Evolutionary conservation across 2,329 filamentous ascomycete genomes (phyloP).

Genomic region (Colletotrichum sp.): DNA sequence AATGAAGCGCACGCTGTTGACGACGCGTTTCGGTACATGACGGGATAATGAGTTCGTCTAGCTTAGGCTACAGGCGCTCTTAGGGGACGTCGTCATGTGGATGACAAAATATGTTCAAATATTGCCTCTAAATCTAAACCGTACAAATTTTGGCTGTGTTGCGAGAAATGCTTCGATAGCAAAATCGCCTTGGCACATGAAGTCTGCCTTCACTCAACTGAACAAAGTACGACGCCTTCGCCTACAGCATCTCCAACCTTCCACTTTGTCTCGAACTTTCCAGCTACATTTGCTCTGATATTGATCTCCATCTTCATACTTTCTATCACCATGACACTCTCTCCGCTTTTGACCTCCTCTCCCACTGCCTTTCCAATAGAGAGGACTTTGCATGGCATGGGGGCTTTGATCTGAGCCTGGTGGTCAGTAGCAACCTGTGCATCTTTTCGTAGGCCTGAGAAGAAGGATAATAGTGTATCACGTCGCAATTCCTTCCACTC

Average conservation of each 20-base stretch:
- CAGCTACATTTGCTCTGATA: background rate
- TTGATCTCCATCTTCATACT: background rate
- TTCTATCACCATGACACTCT: background rate
- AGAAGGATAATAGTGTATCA: background rate
- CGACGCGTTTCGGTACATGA: background rate
- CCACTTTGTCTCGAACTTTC: background rate
- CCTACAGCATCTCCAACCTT: background rate
- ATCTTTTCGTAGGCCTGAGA: background rate
- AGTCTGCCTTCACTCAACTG: background rate
- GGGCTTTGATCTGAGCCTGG: background rate
- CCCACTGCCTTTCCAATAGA: background rate
- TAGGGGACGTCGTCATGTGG: rapidly evolving
- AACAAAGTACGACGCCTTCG: background rate
- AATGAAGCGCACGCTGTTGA: background rate
- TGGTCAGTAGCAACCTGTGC: background rate
- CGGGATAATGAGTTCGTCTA: background rate
- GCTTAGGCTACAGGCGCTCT: background rate
- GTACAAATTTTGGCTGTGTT: background rate
- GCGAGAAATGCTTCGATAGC: background rate
- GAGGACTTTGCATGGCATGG: background rate
- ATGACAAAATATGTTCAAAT: rapidly evolving
- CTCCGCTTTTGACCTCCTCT: background rate
- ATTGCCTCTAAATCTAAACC: background rate
- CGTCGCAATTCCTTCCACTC: background rate
- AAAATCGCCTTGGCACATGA: background rate